Percentiles rank a stretch among this genome's conserved stretches.
phyloP scores from a whole-genome alignment of 1,284 basidiomycete species.

The Irpex lacteus region DNA sequence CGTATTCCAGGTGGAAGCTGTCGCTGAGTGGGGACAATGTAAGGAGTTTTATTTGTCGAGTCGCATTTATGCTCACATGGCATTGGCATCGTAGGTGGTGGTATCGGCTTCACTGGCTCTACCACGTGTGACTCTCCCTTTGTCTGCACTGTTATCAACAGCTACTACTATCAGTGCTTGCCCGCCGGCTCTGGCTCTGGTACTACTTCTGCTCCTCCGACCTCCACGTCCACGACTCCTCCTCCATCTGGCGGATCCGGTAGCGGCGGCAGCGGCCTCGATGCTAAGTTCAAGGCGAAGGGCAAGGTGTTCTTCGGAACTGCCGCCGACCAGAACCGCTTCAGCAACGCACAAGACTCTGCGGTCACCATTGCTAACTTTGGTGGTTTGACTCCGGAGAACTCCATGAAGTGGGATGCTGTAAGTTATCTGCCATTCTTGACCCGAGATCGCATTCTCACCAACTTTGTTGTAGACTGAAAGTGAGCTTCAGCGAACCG shows the following conservation, averaged over 20 bases:
- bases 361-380: conserved; percentile 31
- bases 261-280: conserved; percentile 14
- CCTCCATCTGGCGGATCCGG: conserved; percentile 11
- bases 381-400: conserved; percentile 34
- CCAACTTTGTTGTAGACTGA: conserved; percentile 17
- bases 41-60: conserved; percentile 2
- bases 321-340: conserved; percentile 25
- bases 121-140: conserved; percentile 22
- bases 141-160: conserved; percentile 18
- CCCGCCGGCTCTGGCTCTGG: conserved; percentile 14
- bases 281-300: conserved; percentile 23
- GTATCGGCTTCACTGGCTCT: conserved; percentile 22
- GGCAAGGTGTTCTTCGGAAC: conserved; percentile 29
- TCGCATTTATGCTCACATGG: background rate
- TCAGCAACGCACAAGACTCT: conserved; percentile 27
- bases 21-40: conserved; percentile 27
- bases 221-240: conserved; percentile 9
- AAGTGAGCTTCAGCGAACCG: background rate
- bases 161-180: conserved; percentile 26
- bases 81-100: conserved; percentile 16
- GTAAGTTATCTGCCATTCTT: conserved; percentile 14
- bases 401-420: conserved; percentile 39
- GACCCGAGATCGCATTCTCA: background rate
- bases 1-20: conserved; percentile 22
- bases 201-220: conserved; percentile 9